Evolutionary conservation across 352 stramenopile genomes (phyloP), one percentile per base, ranked within the genome.

Genomic region (Hyphochytrium catenoides): DNA sequence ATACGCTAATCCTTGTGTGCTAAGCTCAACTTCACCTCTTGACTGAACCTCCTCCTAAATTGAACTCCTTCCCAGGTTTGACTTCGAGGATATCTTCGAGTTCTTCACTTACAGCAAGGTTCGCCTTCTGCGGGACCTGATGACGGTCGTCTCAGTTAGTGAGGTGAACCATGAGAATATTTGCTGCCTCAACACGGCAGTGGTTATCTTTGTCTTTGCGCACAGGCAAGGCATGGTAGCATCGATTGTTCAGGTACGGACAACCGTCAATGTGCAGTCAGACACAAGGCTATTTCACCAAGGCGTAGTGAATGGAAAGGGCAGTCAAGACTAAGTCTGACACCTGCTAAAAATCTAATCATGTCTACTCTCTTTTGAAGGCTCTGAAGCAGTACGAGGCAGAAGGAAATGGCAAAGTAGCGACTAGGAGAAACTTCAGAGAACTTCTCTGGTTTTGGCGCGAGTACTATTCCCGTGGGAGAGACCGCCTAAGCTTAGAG

Each of bases 141-240:
- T 95, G 65, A 77, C 62, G 5, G 79, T 93, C 27, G 79, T 96
- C n/a, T 66, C 75, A 37, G 57, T 95, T 38, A 65, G 78, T 16
- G 84, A 91, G 34, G 76, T 95, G 44, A 94, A 93, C 46, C 83
- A 96, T 50, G 84, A 95, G 51, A 96, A 95, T 49, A 95, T 96
- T 55, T 95, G 86, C 60, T 94, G 82, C 39, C 50, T 96, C 21
- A 96, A 96, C 59, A 95, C 86, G 27, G 79, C 79, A 7, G 73
- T 96, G 23, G 68, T 94, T 19, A 82, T 96, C 41, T 50, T 93
- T 14, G 74, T 96, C 4, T 92, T 94, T 46, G 74, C 87, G 36
- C 56, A 89, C 42, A 76, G 76, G n/a, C 62, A 76, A n/a, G 39
- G 62, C 8, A 55, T 78, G 15, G 57, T 95, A 3, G 48, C 66